Conservation (phyloP, 495 filamentous ascomycete genomes). For the Neurospora sp. region DNA sequence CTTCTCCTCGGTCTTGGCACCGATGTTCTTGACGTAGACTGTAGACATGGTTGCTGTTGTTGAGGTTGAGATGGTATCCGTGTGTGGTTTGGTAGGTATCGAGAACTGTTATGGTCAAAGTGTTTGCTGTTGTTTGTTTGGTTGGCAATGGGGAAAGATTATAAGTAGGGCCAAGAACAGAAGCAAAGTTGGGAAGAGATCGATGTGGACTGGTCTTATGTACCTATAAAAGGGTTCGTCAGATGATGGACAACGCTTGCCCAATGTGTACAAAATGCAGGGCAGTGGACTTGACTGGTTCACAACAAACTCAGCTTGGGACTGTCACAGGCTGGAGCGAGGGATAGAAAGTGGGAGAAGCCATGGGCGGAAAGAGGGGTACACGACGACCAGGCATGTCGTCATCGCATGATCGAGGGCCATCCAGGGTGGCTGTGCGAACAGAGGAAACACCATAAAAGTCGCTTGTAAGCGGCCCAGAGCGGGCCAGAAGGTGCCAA, state of each 20-base stretch:
- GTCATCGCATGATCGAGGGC: constrained; percentile 17
- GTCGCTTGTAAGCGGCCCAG: neutral
- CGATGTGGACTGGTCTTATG: neutral
- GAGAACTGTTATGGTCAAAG: neutral
- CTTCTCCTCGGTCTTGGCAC: constrained; percentile 66
- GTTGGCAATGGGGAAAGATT: neutral
- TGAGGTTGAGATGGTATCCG: neutral
- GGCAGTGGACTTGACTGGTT: neutral
- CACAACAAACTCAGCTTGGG: neutral
- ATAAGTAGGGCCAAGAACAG: neutral
- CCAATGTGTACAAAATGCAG: neutral
- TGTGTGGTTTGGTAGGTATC: constrained; percentile 8
- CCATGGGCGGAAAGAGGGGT: constrained; percentile 2
- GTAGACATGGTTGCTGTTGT: constrained; percentile 17
- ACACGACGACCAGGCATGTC: constrained; percentile 12
- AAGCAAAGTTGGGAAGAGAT: neutral
- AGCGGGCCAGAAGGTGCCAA: neutral
- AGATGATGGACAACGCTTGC: neutral
- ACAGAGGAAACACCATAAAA: neutral
- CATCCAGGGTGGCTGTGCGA: constrained; percentile 9
- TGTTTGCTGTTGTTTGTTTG: neutral
- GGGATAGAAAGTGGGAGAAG: neutral
- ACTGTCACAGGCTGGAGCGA: neutral
- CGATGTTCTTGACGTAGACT: constrained; percentile 69
- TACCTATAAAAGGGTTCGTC: neutral